A percentile compares a stretch with the other conserved stretches of the same genome.
phyloP scores from a whole-genome alignment of 768 basidiomycete genomes.

The Suillus spraguei region DNA sequence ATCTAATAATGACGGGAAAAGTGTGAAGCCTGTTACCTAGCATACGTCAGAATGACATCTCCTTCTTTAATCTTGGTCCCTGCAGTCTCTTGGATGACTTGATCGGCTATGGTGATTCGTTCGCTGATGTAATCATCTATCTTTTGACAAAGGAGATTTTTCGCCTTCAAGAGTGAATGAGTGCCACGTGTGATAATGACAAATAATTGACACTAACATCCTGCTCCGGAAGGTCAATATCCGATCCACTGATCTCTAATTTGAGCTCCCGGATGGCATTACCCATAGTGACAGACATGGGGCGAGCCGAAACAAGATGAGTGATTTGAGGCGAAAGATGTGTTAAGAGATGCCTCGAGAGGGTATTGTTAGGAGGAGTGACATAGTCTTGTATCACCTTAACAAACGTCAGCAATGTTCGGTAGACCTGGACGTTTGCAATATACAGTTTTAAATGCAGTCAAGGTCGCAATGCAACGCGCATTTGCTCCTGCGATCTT shows the following conservation, averaged over 20 bases:
- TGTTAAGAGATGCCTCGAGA: constrained; percentile 90
- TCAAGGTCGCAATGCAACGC: constrained; percentile 89
- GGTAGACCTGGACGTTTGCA: constrained; percentile 8
- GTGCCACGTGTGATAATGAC: not conserved
- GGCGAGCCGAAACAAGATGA: constrained; percentile 83
- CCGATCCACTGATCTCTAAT: constrained; percentile 89
- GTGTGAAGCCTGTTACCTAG: constrained; percentile 53
- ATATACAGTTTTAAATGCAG: constrained; percentile 88
- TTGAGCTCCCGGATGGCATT: constrained; percentile 95
- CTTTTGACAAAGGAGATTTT: constrained; percentile 76
- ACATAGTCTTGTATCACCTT: constrained; percentile 91
- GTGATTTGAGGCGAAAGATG: constrained; percentile 93
- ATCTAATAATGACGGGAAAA: constrained; percentile 5
- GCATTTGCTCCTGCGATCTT: constrained; percentile 95
- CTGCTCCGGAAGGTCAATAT: constrained; percentile 93
- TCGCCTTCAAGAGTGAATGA: constrained; percentile 66
- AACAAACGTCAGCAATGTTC: not conserved
- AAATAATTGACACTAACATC: constrained; percentile 61
- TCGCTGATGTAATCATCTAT: constrained; percentile 96
- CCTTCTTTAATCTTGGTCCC: constrained; percentile 94
- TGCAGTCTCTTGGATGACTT: constrained; percentile 89
- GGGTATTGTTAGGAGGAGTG: constrained; percentile 83
- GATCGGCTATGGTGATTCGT: constrained; percentile 89
- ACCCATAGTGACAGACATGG: constrained; percentile 93
- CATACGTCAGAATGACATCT: constrained; percentile 91